phyloP scores from a whole-genome alignment of 2,329 filamentous ascomycete species.

The Cyanodermella asteris region DNA sequence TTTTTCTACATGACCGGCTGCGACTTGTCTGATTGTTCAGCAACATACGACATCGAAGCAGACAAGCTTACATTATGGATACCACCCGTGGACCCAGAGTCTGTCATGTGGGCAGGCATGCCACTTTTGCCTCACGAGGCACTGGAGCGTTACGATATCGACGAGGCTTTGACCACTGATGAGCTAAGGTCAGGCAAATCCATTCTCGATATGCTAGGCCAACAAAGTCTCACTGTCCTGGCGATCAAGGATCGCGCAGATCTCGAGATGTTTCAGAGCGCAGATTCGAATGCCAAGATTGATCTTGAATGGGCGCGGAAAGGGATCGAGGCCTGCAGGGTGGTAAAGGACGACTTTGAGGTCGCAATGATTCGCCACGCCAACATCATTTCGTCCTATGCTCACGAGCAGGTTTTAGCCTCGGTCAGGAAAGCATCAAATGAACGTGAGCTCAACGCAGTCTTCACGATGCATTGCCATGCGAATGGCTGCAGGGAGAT shows the following conservation, averaged over 20 bases:
- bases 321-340: constrained; percentile 60
- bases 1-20: constrained; percentile 93
- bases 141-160: constrained; percentile 55
- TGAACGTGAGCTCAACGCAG: constrained; percentile 65
- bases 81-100: constrained; percentile 65
- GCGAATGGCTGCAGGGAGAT: constrained; percentile 51
- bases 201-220: constrained; percentile 13
- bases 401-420: constrained; percentile 51
- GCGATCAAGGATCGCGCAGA: constrained; percentile 65
- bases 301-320: constrained; percentile 30
- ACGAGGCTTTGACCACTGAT: constrained; percentile 48
- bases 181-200: too few relatives aligned
- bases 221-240: constrained; percentile 41
- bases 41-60: constrained; percentile 57
- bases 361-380: constrained; percentile 61
- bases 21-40: constrained; percentile 55
- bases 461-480: constrained; percentile 53
- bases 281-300: too few relatives aligned
- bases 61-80: constrained; percentile 70
- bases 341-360: constrained; percentile 73
- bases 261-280: too few relatives aligned
- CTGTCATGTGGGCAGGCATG: constrained; percentile 82
- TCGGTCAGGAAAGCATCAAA: constrained; percentile 41
- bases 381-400: constrained; percentile 55
- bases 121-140: constrained; percentile 61